Evolutionary conservation across 805 yeast genomes (phyloP), one percentile per base, ranked within the genome.

Genomic region (Metschnikowia anglica): DNA sequence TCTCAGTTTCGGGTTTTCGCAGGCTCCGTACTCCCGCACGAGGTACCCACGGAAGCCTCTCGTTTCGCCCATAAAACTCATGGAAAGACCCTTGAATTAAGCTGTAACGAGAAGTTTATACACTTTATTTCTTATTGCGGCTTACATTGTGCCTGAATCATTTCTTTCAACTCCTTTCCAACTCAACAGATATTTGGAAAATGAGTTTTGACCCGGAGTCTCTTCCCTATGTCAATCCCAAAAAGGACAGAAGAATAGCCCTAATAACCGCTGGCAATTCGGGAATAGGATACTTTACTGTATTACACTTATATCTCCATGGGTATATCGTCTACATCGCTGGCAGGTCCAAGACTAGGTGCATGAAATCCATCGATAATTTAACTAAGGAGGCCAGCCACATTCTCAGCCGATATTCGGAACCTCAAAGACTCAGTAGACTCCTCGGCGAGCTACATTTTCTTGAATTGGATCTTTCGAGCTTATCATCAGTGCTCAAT

Each of bases 181-280:
- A 23, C 26, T 23, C 26, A 27, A n/a, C 15, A 27, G 30, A 27
- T 13, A 13, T 4, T 23, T 3, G 20, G 10, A 29, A 21, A n/a
- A 46, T 43, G 50, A 29, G 40, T n/a, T 39, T 47, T 30, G 43
- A 47, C 30, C 32, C 43, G 26, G 33, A 29, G 15, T 48, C 64
- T 1, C 62, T 82, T 21, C 90, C 93, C 0, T 85, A 81, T 60
- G 63, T 69, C 51, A 68, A 85, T 51, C 89, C 89, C 0, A 47
- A 52, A 1, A 48, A 48, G 2, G 78, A 75, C 20, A 70, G 86
- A 33, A 73, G 80, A 43, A 81, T 85, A 3, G 89, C 87, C 2
- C 65, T 88, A 5, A 79, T 88, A 23, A 83, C 93, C 0, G 95
- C 95, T 2, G 95, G 93, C 5, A 85, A 82, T 53, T 76, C 84